These are phyloP conservation scores for Triticum monococcum DNA, from an alignment of 176 grass and related monocot genomes.

Conservation along the genomic window DNA sequence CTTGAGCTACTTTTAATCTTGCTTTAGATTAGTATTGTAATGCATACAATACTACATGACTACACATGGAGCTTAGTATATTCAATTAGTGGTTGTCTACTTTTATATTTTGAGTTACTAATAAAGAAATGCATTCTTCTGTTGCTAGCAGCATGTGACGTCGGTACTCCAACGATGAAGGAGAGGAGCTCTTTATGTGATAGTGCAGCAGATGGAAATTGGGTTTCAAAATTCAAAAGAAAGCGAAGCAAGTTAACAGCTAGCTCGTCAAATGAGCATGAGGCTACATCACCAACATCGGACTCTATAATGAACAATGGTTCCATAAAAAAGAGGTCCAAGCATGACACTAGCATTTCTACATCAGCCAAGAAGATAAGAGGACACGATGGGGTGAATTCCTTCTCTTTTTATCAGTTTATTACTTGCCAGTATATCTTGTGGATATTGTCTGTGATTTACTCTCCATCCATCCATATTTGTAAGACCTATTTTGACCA, in stretches of 20 bases:
- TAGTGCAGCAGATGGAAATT: constrained; percentile 64
- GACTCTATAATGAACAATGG: constrained; percentile 39
- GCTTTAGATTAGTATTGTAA: background rate
- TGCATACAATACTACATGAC: background rate
- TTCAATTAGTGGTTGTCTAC: constrained; percentile 3
- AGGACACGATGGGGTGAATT: constrained; percentile 91
- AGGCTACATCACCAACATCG: constrained; percentile 46
- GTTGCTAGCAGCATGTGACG: constrained; percentile 38
- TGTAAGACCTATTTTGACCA: background rate
- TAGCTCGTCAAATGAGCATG: constrained; percentile 67
- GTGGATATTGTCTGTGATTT: constrained; percentile 33
- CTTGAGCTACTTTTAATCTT: background rate
- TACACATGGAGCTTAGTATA: background rate
- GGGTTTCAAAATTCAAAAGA: constrained; percentile 85
- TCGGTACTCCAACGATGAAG: constrained; percentile 62
- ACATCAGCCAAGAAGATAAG: constrained; percentile 61
- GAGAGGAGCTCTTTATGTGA: constrained; percentile 74
- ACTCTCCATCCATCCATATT: constrained; percentile 2
- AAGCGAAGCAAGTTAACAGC: constrained; percentile 66
- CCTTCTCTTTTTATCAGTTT: constrained; percentile 38
- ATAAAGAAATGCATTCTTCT: constrained; percentile 22
- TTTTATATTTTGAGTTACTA: constrained; percentile 7
- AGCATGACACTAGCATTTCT: constrained; percentile 48
- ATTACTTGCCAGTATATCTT: background rate
- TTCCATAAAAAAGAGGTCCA: constrained; percentile 62